These are phyloP conservation scores for Hapsidospora chrysogenum DNA, from an alignment of 495 filamentous ascomycete species.

Conservation along the genomic window DNA sequence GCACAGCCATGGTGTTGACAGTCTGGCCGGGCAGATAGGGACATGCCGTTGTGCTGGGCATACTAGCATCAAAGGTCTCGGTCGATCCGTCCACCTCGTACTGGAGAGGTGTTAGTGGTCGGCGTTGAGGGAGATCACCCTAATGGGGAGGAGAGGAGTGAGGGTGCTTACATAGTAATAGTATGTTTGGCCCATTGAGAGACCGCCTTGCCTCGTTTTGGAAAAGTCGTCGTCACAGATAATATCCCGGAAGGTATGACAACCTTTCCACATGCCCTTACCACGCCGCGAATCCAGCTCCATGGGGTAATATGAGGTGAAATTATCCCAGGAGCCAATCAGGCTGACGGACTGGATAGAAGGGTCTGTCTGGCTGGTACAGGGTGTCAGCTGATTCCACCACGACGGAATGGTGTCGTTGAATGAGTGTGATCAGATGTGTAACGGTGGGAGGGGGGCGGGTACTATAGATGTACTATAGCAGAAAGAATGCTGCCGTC, in stretches of 20 bases:
- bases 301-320: conserved; percentile 59
- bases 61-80: conserved; percentile 52
- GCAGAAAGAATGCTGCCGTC: neutral
- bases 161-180: conserved; percentile 72
- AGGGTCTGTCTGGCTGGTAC: conserved; percentile 42
- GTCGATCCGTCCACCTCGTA: conserved; percentile 62
- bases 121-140: conserved; percentile 2
- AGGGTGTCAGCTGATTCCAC: conserved; percentile 9
- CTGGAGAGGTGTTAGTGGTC: conserved; percentile 21
- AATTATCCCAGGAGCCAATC: conserved; percentile 90
- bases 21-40: conserved; percentile 75
- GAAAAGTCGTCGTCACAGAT: conserved; percentile 57
- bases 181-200: conserved; percentile 86
- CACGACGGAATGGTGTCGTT: too few relatives aligned
- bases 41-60: conserved; percentile 61
- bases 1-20: conserved; percentile 69
- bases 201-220: conserved; percentile 48
- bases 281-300: conserved; percentile 56
- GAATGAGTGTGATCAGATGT: neutral
- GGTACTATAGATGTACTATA: neutral
- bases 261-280: conserved; percentile 64
- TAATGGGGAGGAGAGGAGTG: neutral
- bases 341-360: conserved; percentile 58
- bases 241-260: conserved; percentile 69
- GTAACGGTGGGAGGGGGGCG: neutral